Evolutionary conservation across 2,329 filamentous ascomycete species (phyloP), one percentile per base, ranked within the genome.

Genomic region (Metarhizium rileyi): DNA sequence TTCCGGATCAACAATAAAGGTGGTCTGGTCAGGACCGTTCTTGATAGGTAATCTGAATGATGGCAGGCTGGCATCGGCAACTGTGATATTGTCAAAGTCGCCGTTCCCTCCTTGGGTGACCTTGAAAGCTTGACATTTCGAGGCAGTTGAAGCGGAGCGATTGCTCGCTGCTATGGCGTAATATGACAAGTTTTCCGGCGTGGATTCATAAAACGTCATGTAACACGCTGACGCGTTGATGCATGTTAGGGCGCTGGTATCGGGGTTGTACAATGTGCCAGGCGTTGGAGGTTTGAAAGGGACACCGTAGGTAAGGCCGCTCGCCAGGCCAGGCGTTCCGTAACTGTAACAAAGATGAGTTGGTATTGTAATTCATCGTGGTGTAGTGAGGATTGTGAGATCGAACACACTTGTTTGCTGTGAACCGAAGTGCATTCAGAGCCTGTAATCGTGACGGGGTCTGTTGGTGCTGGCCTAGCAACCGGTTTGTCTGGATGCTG

Each of bases 131-230:
- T 53, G 23, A 50, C 70, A 73, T 0, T 33, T 46, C 8, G 63
- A 62, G 2, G 52, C 54, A 0, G 61, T 54, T 5, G 59, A 54
- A 27, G 72, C 58, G 7, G 53, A 63, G 25, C 70, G 62, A 43
- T 64, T 55, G 1, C 66, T 67, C 22, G 63, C 64, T 7, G 63
- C 57, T 22, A 46, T 52, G 38, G 49, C 45, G 47, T 54, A 55
- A 40, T 56, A 56, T 1, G 51, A 41, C 35, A 47, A 14, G 25
- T 53, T 28, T n/a, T 48, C 30, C 3, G 53, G 49, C 5, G 57
- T 57, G 1, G 56, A 26, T 41, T 73, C 70, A 30, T 64, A 62
- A 47, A 73, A 74, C 12, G 67, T 45, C 30, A 67, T 70, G n/a
- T 55, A 55, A 50, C 66, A 65, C 6, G 48, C 49, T 3, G 49